Evolutionary conservation across 768 basidiomycete species (phyloP), one percentile per base, ranked within the genome.

Genomic region (Lactarius quietus): DNA sequence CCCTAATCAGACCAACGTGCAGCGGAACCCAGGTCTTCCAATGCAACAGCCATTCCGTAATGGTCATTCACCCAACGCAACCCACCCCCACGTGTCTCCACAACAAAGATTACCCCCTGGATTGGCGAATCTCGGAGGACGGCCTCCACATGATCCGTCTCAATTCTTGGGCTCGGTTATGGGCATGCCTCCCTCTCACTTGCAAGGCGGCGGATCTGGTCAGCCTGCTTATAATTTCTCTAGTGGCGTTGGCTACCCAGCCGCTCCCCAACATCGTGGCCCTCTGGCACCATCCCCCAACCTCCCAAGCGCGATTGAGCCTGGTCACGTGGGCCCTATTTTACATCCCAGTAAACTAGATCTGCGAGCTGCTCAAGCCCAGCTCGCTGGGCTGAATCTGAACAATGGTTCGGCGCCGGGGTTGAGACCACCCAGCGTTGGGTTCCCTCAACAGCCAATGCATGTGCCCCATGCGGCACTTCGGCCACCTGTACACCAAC

Each of bases 41-140:
- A 73, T 87, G 53, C 89, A 88, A 71, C 81, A 84, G 59, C 72
- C 73, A 52, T 90, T 82, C 76, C 88, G 91, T 26, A 86, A 86
- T 60, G 88, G 83, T 20, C 85, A 85, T 14, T 90, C 89, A 29
- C 89, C 90, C 77, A 62, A 80, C 77, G 57, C 81, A 79, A 57
- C 83, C 77, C 68, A 73, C 81, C 72, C 84, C 48, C 77, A 81
- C 45, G 77, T 78, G 38, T 73, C 75, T 17, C 76, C 78, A 45
- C 80, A 81, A 62, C 88, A 88, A 71, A 84, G 89, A 51, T 76
- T 93, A 38, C 91, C 91, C 15, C 90, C 90, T 18, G 91, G 90
- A 36, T 78, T 93, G 43, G 90, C 91, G 15, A 92, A 92, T 71
- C 82, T 93, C 23, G 92, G 91, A 33, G 90, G 84, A 51, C 86